A percentile compares a stretch with the other conserved stretches of the same genome.
These are phyloP conservation scores for Moringa oleifera DNA, from an alignment of 345 rosid genomes.

Conservation along the genomic window DNA sequence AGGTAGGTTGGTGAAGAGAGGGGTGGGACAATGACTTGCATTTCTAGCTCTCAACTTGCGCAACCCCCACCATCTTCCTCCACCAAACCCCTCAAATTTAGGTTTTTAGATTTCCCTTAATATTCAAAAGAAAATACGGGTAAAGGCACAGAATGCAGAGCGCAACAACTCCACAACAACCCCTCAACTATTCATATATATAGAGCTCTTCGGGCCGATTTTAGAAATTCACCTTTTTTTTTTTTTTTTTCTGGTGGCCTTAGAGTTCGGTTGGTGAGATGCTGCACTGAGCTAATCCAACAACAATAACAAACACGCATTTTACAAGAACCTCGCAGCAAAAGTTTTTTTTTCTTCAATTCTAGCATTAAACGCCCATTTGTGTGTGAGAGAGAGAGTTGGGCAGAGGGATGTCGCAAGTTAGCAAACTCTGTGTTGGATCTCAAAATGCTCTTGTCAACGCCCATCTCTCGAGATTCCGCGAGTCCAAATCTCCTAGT, in stretches of 20 bases:
- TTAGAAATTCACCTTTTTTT: too few species aligned
- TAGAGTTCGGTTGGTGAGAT: background rate
- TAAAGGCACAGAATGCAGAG: too few species aligned
- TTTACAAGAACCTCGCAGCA: background rate
- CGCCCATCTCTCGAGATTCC: conserved; percentile 27
- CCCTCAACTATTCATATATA: too few species aligned
- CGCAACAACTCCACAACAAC: too few species aligned
- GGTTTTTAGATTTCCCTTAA: too few species aligned
- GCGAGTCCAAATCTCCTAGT: conserved; percentile 17
- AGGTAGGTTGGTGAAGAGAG: too few species aligned
- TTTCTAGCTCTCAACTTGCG: too few species aligned
- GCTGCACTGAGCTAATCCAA: background rate
- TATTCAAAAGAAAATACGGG: too few species aligned
- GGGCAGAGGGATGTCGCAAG: conserved; percentile 50
- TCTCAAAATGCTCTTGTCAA: conserved; percentile 24
- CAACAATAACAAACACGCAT: background rate
- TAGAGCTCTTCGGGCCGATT: background rate
- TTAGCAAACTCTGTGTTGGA: conserved; percentile 41
- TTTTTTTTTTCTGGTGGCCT: background rate
- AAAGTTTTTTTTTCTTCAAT: background rate
- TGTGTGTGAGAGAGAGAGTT: background rate
- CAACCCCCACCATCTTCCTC: too few species aligned
- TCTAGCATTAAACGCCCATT: too few species aligned
- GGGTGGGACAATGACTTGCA: too few species aligned
- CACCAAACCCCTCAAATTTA: too few species aligned